These are phyloP conservation scores for Canavalia gladiata DNA, from an alignment of 306 rosid genomes.

Conservation along the genomic window DNA sequence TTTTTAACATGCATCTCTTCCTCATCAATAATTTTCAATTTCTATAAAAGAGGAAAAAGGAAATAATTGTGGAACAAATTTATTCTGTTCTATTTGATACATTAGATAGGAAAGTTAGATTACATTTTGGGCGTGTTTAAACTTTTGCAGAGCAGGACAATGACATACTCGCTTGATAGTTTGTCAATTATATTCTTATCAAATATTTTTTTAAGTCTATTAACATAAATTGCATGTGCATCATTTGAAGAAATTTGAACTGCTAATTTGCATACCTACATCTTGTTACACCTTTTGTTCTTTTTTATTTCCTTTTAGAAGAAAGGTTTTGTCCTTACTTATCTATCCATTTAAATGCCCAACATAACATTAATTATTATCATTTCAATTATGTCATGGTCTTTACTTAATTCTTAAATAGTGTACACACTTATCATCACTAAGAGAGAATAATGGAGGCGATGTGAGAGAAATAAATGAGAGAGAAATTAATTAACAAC, in stretches of 20 bases:
- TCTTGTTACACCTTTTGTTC: neutral
- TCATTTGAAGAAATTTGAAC: slow-evolving; percentile 20
- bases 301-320: neutral
- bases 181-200: neutral
- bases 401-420: neutral
- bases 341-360: neutral
- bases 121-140: neutral
- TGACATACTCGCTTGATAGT: neutral
- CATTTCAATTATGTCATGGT: neutral
- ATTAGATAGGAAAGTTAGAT: neutral
- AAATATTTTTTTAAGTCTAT: slow-evolving; percentile 14
- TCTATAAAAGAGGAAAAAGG: neutral
- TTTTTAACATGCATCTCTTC: neutral
- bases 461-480: no score
- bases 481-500: no score
- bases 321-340: neutral
- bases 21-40: neutral
- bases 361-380: neutral
- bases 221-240: slow-evolving; percentile 18
- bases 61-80: neutral
- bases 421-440: neutral
- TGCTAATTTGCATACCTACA: slow-evolving; percentile 1
- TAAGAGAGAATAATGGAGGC: no score
- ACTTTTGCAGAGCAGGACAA: slow-evolving; percentile 8
- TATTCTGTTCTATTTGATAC: neutral